Base-by-base conservation (phyloP, 2,329 filamentous ascomycete genomes). In the Ceratocystis cubensis region DNA sequence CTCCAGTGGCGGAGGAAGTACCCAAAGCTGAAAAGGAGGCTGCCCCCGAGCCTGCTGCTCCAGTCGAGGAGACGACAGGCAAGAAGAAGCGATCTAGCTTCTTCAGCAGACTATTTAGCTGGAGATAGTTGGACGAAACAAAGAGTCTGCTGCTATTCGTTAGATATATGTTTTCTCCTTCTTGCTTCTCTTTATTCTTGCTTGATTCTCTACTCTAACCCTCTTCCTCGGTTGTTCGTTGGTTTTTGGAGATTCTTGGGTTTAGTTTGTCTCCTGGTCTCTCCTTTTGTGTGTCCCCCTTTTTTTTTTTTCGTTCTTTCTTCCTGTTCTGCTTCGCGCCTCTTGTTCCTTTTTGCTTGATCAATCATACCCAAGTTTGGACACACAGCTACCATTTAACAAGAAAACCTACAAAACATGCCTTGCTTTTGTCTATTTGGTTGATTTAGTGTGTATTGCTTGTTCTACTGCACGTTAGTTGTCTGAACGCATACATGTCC, bases 321-420 rank as follows among this genome's bases (percentile, higher is more conserved):
- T 59, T 44, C 33, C 45, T 33, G 46, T 61, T 41, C 41, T 44
- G 30, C 56, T 64, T 64, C 10, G 37, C 37, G 37, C 37, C 37
- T 46, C 33, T 30, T 59, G 22, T 57, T 28, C 20, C 64, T 66
- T 63, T 30, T 67, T 61, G 50, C 65, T 67, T 67, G 66, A 63
- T 67, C 59, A 59, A 65, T 65, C 66, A 67, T 67, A 67, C 66
- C 66, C 63, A 59, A 65, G 63, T 67, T 41, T 67, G 65, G 65
- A 67, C 61, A 56, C 53, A 59, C 53, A 17, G n/a, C 13, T 22
- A 57, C 28, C 20, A 53, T 15, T 41, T 5, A 53, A 20, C 48
- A 53, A 20, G 3, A 53, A 20, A 25, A 53, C 48, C 20, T 20
- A 28, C 5, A 25, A 62, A 48, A 30, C 41, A 25, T 20, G 5